These are phyloP conservation scores for Diaporthe helianthi DNA, from an alignment of 2,329 filamentous ascomycete species.

Conservation along the genomic window DNA sequence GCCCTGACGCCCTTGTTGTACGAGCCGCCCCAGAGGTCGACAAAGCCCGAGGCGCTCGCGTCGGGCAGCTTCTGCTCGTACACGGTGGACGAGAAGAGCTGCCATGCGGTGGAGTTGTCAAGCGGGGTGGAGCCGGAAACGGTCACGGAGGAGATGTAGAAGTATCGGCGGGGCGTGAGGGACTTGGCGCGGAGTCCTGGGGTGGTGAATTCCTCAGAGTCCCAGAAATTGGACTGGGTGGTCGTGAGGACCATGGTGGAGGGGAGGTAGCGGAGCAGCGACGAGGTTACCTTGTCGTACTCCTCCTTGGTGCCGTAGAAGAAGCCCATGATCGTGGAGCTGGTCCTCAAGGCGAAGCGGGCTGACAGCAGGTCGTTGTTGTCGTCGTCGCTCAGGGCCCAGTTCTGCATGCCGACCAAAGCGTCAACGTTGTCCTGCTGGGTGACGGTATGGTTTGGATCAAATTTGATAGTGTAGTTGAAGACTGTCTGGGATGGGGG, in stretches of 20 bases:
- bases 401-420: slow-evolving; percentile 15
- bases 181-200: slow-evolving; percentile 2
- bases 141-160: slow-evolving; percentile 28
- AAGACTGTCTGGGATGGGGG: slow-evolving; percentile 1
- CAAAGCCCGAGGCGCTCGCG: slow-evolving; percentile 9
- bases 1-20: slow-evolving; percentile 16
- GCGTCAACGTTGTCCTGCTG: slow-evolving; percentile 28
- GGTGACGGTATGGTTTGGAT: neutral
- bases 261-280: slow-evolving; percentile 3
- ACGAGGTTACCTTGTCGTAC: neutral
- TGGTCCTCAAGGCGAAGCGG: slow-evolving; percentile 16
- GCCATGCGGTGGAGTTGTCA: slow-evolving; percentile 25
- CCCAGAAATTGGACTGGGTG: slow-evolving; percentile 17
- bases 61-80: slow-evolving; percentile 20
- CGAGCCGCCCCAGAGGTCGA: slow-evolving; percentile 24
- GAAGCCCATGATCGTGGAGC: slow-evolving; percentile 18
- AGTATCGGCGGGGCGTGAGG: slow-evolving; percentile 21
- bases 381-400: slow-evolving; percentile 22
- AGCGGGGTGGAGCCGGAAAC: slow-evolving; percentile 14
- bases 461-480: slow-evolving; percentile 25
- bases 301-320: slow-evolving; percentile 24
- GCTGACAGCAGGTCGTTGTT: slow-evolving; percentile 27
- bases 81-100: slow-evolving; percentile 23
- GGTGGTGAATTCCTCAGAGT: slow-evolving; percentile 14
- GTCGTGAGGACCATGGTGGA: neutral